Percentiles rank a stretch among this genome's conserved stretches.
phyloP scores from a whole-genome alignment of 345 rosid species.

The Durio zibethinus region DNA sequence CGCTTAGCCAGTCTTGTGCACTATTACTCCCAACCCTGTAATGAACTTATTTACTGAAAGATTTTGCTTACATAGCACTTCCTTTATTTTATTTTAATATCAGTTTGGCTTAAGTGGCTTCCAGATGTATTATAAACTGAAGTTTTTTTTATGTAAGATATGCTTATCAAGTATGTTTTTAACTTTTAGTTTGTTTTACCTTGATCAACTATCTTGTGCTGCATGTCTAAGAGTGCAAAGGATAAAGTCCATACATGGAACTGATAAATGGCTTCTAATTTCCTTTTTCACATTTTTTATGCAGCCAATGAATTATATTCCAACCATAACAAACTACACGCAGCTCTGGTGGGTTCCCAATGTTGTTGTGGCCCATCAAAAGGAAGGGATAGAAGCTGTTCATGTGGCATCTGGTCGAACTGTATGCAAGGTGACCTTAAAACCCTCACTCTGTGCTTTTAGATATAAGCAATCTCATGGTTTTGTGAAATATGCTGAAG shows the following conservation, averaged over 20 bases:
- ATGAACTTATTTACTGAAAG: background rate
- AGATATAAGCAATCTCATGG: background rate
- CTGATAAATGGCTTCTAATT: conserved; percentile 1
- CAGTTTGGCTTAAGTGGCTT: background rate
- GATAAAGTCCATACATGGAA: background rate
- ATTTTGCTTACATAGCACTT: background rate
- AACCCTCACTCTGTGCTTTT: conserved; percentile 2
- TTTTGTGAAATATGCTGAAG: background rate
- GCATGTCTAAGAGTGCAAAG: background rate
- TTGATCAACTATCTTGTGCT: background rate
- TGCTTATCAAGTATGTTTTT: background rate
- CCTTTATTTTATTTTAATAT: background rate
- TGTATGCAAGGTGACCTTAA: conserved; percentile 67
- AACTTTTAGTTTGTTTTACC: background rate
- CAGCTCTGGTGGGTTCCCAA: conserved; percentile 99
- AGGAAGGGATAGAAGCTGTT: conserved; percentile 96
- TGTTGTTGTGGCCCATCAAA: conserved; percentile 93
- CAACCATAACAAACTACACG: conserved; percentile 92
- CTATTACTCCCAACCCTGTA: background rate
- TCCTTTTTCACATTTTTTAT: conserved; percentile 25
- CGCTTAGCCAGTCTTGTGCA: background rate
- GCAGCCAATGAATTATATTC: conserved; percentile 69
- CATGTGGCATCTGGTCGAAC: conserved; percentile 96
- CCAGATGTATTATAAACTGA: background rate
- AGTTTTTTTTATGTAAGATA: background rate